Percentiles rank a stretch among this genome's conserved stretches.
Conservation (phyloP, 164 flowering plant genomes). For the Kingdonia uniflora region DNA sequence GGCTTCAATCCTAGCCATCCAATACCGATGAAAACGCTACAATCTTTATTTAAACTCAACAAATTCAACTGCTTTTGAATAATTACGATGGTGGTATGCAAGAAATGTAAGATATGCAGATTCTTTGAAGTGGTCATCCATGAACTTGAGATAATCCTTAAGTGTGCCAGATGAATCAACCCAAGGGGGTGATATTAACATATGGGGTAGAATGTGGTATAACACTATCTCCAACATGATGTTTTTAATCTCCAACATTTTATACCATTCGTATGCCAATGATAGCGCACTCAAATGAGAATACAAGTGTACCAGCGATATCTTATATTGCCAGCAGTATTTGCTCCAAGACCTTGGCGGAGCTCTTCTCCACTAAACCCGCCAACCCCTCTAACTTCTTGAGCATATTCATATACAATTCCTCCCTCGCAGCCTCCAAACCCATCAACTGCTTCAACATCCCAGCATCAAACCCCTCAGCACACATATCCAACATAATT, state of each 20-base stretch:
- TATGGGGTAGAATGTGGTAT: constrained; percentile 81
- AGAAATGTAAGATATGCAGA: constrained; percentile 92
- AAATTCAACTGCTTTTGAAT: too few species aligned
- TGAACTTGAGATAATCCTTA: constrained; percentile 74
- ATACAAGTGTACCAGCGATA: constrained; percentile 71
- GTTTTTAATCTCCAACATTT: constrained; percentile 81
- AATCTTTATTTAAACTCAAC: too few species aligned
- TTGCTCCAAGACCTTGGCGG: constrained; percentile 64
- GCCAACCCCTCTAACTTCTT: constrained; percentile 58
- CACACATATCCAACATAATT: too few species aligned
- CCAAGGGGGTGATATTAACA: constrained; percentile 75
- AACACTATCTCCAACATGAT: constrained; percentile 73
- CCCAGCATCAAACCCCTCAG: too few species aligned
- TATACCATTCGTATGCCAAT: constrained; percentile 74
- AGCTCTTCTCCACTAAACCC: constrained; percentile 48
- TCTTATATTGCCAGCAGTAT: constrained; percentile 65
- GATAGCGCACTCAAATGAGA: constrained; percentile 53
- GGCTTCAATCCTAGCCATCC: too few species aligned
- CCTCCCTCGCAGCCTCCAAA: constrained; percentile 57
- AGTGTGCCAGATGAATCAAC: constrained; percentile 44
- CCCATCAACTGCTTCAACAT: too few species aligned
- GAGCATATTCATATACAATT: constrained; percentile 74
- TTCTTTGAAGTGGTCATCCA: constrained; percentile 87
- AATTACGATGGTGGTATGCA: constrained; percentile 89
- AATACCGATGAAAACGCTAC: too few species aligned